A percentile compares a stretch with the other conserved stretches of the same genome.
Evolutionary conservation across 2,329 filamentous ascomycete genomes (phyloP).

Genomic region (Ceratocystis albifundus): DNA sequence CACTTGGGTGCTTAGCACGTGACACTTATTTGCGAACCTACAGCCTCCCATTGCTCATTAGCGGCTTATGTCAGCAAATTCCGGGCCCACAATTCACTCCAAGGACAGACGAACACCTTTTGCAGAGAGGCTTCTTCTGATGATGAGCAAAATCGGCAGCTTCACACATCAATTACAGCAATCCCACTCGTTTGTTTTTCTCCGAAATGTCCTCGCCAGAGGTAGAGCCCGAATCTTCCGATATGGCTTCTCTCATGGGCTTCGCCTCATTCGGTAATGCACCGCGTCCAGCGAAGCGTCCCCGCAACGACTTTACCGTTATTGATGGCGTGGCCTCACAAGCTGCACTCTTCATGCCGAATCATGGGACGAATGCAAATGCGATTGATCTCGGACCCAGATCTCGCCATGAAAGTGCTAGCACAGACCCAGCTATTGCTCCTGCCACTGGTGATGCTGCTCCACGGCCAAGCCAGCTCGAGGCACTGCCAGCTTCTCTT

Average conservation of each 20-base stretch:
- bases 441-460: not conserved
- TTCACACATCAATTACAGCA: not conserved
- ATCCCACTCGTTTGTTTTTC: not conserved
- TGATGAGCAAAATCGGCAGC: too few relatives aligned
- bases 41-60: too few relatives aligned
- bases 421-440: not conserved
- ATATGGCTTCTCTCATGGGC: constrained; percentile 58
- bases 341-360: not conserved
- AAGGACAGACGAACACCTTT: too few relatives aligned
- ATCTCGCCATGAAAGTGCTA: too few relatives aligned
- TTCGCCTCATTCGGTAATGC: constrained; percentile 56
- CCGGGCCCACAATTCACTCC: constrained; percentile 15
- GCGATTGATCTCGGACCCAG: not conserved
- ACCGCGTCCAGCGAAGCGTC: constrained; percentile 52
- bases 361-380: constrained; percentile 2
- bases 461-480: not conserved
- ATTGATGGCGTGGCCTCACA: constrained; percentile 1
- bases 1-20: too few relatives aligned
- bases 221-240: constrained; percentile 41
- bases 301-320: constrained; percentile 27
- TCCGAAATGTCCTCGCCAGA: constrained; percentile 20
- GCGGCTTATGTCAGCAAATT: constrained; percentile 20
- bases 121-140: too few relatives aligned
- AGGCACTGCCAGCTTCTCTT: not conserved
- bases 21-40: too few relatives aligned